These are phyloP conservation scores for Brasilioporus rufonigricans DNA, from an alignment of 768 basidiomycete species.

Conservation along the genomic window DNA sequence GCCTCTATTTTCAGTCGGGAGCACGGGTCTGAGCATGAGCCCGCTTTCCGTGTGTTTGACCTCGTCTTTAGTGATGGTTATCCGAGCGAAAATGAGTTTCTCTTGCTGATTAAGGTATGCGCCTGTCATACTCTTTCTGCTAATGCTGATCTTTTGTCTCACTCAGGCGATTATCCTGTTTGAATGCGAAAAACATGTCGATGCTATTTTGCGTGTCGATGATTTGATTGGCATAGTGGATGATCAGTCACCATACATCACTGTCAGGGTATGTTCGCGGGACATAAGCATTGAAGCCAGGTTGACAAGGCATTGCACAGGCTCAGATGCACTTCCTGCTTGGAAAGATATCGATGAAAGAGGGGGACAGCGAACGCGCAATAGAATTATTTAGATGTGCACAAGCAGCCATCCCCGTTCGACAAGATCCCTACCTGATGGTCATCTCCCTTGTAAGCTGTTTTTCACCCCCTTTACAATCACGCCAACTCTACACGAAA, in stretches of 20 bases:
- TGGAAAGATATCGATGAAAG: not conserved
- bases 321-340: not conserved
- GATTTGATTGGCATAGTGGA: not conserved
- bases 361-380: not conserved
- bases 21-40: too few species aligned
- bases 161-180: too few species aligned
- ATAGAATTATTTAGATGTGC: conserved; percentile 1
- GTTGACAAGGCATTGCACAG: not conserved
- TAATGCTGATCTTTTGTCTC: too few species aligned
- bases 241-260: not conserved
- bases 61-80: not conserved
- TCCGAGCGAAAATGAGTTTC: not conserved
- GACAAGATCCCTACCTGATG: not conserved
- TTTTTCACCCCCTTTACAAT: not conserved
- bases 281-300: too few species aligned
- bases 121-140: not conserved
- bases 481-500: not conserved
- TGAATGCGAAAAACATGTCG: too few species aligned
- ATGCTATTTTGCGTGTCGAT: too few species aligned
- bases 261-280: not conserved
- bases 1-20: too few species aligned
- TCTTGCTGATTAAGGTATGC: conserved; percentile 11
- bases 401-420: not conserved
- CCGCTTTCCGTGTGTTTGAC: not conserved
- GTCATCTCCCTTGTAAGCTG: not conserved